phyloP scores from a whole-genome alignment of 1,284 basidiomycete genomes.

The Mycosarcoma maydis region DNA sequence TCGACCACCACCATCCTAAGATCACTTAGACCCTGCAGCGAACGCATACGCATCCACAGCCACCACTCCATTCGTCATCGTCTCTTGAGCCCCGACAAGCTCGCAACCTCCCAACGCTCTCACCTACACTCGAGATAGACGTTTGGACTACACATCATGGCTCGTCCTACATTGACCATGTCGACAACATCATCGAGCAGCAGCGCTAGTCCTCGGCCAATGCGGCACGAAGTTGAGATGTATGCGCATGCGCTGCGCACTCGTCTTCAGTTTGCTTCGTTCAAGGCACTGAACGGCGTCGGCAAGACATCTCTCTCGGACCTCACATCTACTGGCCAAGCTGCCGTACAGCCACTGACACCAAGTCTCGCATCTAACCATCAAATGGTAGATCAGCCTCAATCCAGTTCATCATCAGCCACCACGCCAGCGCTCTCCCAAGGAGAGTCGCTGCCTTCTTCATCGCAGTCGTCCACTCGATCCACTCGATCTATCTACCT shows the following conservation, averaged over 20 bases:
- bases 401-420: background rate
- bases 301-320: constrained; percentile 28
- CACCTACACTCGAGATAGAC: background rate
- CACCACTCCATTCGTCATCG: background rate
- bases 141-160: too few species aligned
- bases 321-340: constrained; percentile 7
- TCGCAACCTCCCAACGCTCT: too few species aligned
- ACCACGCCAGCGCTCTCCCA: constrained; percentile 36
- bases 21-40: background rate
- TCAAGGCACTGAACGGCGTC: constrained; percentile 41
- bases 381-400: background rate
- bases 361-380: constrained; percentile 26
- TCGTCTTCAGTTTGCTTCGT: constrained; percentile 40
- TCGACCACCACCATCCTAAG: constrained; percentile 5
- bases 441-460: constrained; percentile 23
- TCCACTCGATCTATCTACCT: constrained; percentile 34
- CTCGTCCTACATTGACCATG: constrained; percentile 1
- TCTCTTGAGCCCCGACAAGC: too few species aligned
- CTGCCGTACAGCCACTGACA: constrained; percentile 10
- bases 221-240: constrained; percentile 37
- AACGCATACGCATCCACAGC: too few species aligned
- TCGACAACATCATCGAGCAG: constrained; percentile 2
- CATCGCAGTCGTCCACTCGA: constrained; percentile 27
- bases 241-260: constrained; percentile 47
- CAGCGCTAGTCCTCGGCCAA: constrained; percentile 2